phyloP scores from a whole-genome alignment of 139 green algal species.

The Chlorella sorokiniana region DNA sequence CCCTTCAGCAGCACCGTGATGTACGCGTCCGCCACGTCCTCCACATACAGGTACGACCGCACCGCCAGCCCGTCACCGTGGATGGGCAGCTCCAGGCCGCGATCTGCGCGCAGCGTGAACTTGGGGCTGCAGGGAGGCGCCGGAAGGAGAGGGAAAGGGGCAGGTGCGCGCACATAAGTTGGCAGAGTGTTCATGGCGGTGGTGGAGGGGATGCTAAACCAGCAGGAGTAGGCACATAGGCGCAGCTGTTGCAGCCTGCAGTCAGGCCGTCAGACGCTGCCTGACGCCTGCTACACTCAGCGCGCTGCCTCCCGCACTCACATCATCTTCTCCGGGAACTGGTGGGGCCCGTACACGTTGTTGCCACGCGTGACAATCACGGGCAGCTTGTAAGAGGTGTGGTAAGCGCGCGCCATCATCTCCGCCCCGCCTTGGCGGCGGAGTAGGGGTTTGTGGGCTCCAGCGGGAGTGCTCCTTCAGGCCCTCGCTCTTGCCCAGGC shows the following conservation, averaged over 20 bases:
- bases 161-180: no score
- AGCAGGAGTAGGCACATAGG: no score
- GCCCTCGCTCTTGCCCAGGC: slow-evolving; percentile 67
- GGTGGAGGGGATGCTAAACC: no score
- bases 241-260: no score
- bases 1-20: slow-evolving; percentile 87
- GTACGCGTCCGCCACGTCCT: slow-evolving; percentile 95
- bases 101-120: slow-evolving; percentile 76
- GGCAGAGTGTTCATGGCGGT: no score
- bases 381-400: slow-evolving; percentile 85
- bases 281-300: no score
- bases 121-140: slow-evolving; percentile 61
- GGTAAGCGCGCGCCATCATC: slow-evolving; percentile 95
- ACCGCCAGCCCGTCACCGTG: slow-evolving; percentile 60
- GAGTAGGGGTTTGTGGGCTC: slow-evolving; percentile 99
- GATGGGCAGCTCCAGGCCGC: slow-evolving; percentile 73
- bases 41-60: slow-evolving; percentile 88
- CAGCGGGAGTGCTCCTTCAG: slow-evolving; percentile 80
- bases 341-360: slow-evolving; percentile 98
- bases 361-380: slow-evolving; percentile 98
- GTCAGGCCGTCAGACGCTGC: no score
- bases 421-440: slow-evolving; percentile 96
- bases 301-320: not conserved
- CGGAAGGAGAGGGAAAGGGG: not conserved
- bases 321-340: slow-evolving; percentile 69